phyloP scores from a whole-genome alignment of 202 grass and related monocot genomes.

The Schoenoplectus triqueter region DNA sequence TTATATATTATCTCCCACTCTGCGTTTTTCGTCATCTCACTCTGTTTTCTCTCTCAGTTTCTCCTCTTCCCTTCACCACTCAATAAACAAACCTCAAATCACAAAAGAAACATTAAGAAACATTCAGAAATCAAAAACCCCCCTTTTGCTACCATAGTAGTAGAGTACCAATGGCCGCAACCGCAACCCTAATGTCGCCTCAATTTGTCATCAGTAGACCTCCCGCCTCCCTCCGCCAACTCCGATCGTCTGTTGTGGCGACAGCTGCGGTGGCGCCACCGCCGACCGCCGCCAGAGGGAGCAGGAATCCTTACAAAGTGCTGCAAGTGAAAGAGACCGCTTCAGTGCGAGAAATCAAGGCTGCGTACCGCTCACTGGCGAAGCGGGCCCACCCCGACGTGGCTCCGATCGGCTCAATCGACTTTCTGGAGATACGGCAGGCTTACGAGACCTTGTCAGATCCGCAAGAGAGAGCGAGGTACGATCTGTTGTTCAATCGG shows the following conservation, averaged over 20 bases:
- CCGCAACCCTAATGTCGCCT: not conserved
- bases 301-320: conserved; percentile 57
- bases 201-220: not conserved
- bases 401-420: not conserved
- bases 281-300: not conserved
- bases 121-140: not conserved
- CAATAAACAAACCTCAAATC: not conserved
- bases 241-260: not conserved
- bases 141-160: not conserved
- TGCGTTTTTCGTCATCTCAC: not conserved
- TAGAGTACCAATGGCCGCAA: not conserved
- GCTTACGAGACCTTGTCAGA: conserved; percentile 73
- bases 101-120: not conserved
- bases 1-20: not conserved
- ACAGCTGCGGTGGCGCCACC: conserved; percentile 13
- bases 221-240: not conserved
- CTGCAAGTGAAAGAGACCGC: conserved; percentile 59
- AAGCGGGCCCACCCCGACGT: conserved; percentile 74
- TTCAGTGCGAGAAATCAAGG: conserved; percentile 61
- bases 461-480: conserved; percentile 47
- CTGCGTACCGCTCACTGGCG: conserved; percentile 67
- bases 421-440: conserved; percentile 59
- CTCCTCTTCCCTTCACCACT: conserved; percentile 23
- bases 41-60: conserved; percentile 14
- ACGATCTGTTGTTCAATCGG: conserved; percentile 54